Conservation (phyloP, 371 early-diverging fungal species). For the Umbelopsis sp. region DNA sequence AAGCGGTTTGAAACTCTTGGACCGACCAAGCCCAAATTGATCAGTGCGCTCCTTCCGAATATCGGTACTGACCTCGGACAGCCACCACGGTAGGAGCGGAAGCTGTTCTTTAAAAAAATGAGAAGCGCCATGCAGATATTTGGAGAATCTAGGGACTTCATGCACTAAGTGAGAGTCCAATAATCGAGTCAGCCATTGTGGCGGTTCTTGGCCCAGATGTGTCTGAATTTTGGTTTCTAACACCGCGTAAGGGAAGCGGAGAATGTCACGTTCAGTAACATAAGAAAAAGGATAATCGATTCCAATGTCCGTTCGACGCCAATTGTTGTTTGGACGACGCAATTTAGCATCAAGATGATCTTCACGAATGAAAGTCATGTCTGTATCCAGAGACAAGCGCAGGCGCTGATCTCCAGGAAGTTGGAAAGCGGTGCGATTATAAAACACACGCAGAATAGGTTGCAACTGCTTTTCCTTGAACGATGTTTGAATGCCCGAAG, state of each 20-base stretch:
- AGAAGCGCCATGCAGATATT: constrained; percentile 97
- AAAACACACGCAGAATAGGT: constrained; percentile 94
- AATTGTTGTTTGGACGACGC: constrained; percentile 73
- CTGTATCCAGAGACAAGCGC: constrained; percentile 96
- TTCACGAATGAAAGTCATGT: constrained; percentile 96
- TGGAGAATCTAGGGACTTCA: constrained; percentile 98
- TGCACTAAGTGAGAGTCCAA: constrained; percentile 90
- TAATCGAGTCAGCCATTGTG: constrained; percentile 94
- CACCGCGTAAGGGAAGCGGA: constrained; percentile 49
- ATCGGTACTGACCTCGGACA: constrained; percentile 87
- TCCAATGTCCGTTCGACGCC: constrained; percentile 91
- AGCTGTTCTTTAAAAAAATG: constrained; percentile 85
- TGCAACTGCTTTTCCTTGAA: constrained; percentile 76
- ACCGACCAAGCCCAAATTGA: constrained; percentile 33
- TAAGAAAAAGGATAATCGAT: constrained; percentile 88
- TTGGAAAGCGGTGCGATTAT: constrained; percentile 99
- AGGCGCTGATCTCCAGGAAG: constrained; percentile 96
- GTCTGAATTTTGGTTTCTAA: constrained; percentile 91
- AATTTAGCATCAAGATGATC: constrained; percentile 70
- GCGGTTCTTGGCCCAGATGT: constrained; percentile 88
- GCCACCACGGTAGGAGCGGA: constrained; percentile 96
- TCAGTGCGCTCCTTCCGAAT: constrained; percentile 68
- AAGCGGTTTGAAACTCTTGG: constrained; percentile 39
- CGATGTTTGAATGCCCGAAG: constrained; percentile 81
- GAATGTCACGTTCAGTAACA: constrained; percentile 66